Evolutionary conservation across 208 protist genomes (phyloP).

Genomic region (Angomonas desouzai): DNA sequence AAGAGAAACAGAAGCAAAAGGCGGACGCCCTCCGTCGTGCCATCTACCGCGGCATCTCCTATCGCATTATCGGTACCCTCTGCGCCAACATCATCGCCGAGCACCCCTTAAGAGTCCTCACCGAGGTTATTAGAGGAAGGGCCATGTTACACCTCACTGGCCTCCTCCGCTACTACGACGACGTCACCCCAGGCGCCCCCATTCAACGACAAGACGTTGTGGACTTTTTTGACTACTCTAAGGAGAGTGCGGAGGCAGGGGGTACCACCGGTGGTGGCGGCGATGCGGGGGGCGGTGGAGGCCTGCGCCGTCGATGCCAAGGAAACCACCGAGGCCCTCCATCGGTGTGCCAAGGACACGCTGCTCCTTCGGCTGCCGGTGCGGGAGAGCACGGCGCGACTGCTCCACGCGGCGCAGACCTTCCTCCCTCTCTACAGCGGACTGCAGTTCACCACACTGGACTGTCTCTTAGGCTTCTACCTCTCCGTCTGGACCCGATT

Average conservation of each 20-base stretch:
- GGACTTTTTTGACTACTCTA: neutral
- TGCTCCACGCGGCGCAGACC: constrained; percentile 28
- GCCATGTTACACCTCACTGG: constrained; percentile 66
- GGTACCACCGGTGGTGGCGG: constrained; percentile 31
- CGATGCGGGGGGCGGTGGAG: constrained; percentile 36
- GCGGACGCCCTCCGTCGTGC: neutral
- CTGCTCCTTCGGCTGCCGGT: constrained; percentile 28
- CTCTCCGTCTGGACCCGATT: constrained; percentile 75
- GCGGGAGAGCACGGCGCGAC: constrained; percentile 53
- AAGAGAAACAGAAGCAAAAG: neutral
- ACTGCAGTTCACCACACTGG: constrained; percentile 56
- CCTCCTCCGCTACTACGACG: constrained; percentile 45
- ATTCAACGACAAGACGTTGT: neutral
- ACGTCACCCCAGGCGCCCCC: constrained; percentile 2
- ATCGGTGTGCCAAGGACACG: constrained; percentile 27
- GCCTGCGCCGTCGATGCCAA: constrained; percentile 39
- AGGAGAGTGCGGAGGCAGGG: constrained; percentile 9
- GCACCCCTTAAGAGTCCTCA: constrained; percentile 63
- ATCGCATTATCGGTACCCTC: constrained; percentile 57
- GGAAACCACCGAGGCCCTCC: constrained; percentile 31
- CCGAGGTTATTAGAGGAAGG: constrained; percentile 62
- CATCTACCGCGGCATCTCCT: constrained; percentile 65
- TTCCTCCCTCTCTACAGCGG: constrained; percentile 57
- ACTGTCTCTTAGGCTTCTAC: constrained; percentile 79
- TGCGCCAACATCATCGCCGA: constrained; percentile 61